Evolutionary conservation across 2,329 filamentous ascomycete species (phyloP).

Genomic region (Tolypocladium sp.): DNA sequence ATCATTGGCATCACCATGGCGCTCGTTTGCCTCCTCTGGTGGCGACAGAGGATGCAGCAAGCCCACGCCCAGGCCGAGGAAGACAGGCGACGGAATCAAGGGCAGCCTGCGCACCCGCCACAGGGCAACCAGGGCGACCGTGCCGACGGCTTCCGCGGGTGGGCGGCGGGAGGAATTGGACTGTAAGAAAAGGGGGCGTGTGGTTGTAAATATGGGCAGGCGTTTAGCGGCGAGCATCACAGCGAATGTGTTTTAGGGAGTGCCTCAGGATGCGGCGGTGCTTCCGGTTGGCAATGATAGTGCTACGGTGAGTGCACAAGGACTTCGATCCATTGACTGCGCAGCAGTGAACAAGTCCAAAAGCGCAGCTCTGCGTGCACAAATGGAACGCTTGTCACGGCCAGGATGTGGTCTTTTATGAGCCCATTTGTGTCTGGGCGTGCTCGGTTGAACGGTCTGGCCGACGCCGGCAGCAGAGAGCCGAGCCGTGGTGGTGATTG

Average conservation of each 20-base stretch:
- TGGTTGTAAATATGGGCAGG: constrained; percentile 8
- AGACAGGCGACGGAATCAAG: constrained; percentile 21
- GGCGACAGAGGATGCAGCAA: constrained; percentile 62
- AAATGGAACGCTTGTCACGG: not conserved
- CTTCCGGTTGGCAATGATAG: not conserved
- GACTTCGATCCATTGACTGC: not conserved
- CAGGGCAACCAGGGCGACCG: constrained; percentile 10
- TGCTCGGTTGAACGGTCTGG: not conserved
- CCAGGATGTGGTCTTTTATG: not conserved
- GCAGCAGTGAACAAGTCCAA: not conserved
- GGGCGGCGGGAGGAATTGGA: constrained; percentile 26
- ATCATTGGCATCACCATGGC: constrained; percentile 71
- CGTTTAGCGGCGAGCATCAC: constrained; percentile 10
- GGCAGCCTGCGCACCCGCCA: constrained; percentile 14
- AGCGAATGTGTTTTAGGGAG: not conserved
- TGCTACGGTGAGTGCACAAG: not conserved
- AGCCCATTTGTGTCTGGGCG: not conserved
- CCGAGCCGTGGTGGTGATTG: not conserved
- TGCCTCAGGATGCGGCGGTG: not conserved
- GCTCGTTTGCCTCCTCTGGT: constrained; percentile 72
- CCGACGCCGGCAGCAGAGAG: not conserved
- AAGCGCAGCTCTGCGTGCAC: not conserved
- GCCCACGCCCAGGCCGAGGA: constrained; percentile 30
- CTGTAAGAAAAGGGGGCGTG: constrained; percentile 12
- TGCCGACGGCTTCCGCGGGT: constrained; percentile 20